A percentile compares a stretch with the other conserved stretches of the same genome.
Evolutionary conservation across 2,329 filamentous ascomycete genomes (phyloP).

Genomic region (Fusarium euwallaceae): DNA sequence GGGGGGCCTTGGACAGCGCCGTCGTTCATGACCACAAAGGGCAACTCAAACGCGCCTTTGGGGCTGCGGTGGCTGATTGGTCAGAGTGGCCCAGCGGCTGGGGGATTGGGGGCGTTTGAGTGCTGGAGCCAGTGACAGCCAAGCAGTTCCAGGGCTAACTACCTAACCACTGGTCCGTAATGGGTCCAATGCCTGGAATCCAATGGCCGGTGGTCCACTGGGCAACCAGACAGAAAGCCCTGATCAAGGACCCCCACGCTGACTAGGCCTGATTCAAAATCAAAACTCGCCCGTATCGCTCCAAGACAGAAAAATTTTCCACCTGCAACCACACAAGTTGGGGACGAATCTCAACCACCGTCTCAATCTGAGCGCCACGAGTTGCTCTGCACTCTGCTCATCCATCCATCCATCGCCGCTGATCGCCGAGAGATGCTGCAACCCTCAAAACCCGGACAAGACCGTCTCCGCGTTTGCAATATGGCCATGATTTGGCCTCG

Average conservation of each 20-base stretch:
- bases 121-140: slow-evolving; percentile 10
- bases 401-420: slow-evolving; percentile 26
- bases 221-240: slow-evolving; percentile 17
- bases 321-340: slow-evolving; percentile 43
- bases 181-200: not conserved
- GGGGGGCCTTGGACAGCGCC: slow-evolving; percentile 5
- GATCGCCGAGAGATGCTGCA: slow-evolving; percentile 38
- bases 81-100: not conserved
- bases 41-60: slow-evolving; percentile 23
- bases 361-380: slow-evolving; percentile 35
- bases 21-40: slow-evolving; percentile 27
- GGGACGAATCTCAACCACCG: slow-evolving; percentile 26
- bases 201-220: slow-evolving; percentile 6
- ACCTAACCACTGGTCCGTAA: not conserved
- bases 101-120: slow-evolving; percentile 30
- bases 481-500: slow-evolving; percentile 20
- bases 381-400: slow-evolving; percentile 3
- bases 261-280: slow-evolving; percentile 47
- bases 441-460: slow-evolving; percentile 24
- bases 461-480: slow-evolving; percentile 2
- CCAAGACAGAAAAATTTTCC: slow-evolving; percentile 24
- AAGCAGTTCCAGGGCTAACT: slow-evolving; percentile 1
- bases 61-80: slow-evolving; percentile 24
- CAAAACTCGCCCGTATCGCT: slow-evolving; percentile 45
- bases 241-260: slow-evolving; percentile 44